Percentiles rank a stretch among this genome's conserved stretches.
Evolutionary conservation across 768 basidiomycete species (phyloP).

Genomic region (Hygrophorus russula): DNA sequence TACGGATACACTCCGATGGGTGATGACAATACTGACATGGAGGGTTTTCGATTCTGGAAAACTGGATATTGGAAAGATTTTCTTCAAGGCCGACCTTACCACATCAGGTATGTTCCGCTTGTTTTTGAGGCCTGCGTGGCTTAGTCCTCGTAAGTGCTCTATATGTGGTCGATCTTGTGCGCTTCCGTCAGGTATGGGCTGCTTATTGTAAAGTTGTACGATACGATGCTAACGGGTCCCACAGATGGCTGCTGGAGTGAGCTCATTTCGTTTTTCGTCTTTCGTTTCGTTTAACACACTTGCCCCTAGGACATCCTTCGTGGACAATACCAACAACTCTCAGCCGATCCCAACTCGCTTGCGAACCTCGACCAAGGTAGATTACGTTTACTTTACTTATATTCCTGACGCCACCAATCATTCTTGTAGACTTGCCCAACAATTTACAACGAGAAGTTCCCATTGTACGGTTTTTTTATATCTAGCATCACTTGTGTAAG

Average conservation of each 20-base stretch:
- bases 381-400: not conserved
- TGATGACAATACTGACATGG: slow-evolving; percentile 88
- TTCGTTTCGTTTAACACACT: not conserved
- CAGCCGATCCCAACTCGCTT: slow-evolving; percentile 88
- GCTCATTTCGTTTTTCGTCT: slow-evolving; percentile 6
- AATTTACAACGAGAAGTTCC: slow-evolving; percentile 88
- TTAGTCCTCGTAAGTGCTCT: slow-evolving; percentile 52
- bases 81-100: slow-evolving; percentile 76
- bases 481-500: not conserved
- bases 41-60: slow-evolving; percentile 99
- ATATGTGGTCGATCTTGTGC: slow-evolving; percentile 91
- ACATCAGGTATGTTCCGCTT: slow-evolving; percentile 64
- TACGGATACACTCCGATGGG: slow-evolving; percentile 99
- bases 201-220: not conserved
- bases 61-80: slow-evolving; percentile 92
- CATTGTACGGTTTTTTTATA: slow-evolving; percentile 51
- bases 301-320: slow-evolving; percentile 65
- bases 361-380: slow-evolving; percentile 91
- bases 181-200: slow-evolving; percentile 79
- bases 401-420: not conserved
- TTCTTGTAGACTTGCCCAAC: slow-evolving; percentile 75
- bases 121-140: not conserved
- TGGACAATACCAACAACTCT: slow-evolving; percentile 86
- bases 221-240: slow-evolving; percentile 3
- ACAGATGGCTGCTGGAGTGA: slow-evolving; percentile 44